Evolutionary conservation across 805 yeast genomes (phyloP), one percentile per base, ranked within the genome.

Genomic region (Danielozyma ontarioensis): DNA sequence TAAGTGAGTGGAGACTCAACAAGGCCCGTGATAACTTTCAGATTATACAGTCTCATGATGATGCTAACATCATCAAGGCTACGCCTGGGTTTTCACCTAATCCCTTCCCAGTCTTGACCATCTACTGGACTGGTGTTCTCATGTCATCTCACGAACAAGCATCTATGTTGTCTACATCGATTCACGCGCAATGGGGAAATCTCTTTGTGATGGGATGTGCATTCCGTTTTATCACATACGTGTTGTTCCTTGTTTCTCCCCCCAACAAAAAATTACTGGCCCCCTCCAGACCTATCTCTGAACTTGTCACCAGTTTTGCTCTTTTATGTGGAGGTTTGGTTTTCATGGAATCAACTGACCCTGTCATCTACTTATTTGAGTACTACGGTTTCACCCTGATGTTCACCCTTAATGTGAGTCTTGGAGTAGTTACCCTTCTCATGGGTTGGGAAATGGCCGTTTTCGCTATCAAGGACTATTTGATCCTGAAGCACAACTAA

Each of bases 91-190:
- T 67, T 56, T 81, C 95, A 1, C 89, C 95, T 43, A 93, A 93
- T 55, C 97, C 97, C 22, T 87, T 93, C 74, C 97, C 97, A 3
- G 79, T 85, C 1, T 75, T 93, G 44, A 87, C 94, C 2, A 84
- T 93, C 22, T 93, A 85, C 62, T 93, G 96, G 95, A 93, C 97
- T 1, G 98, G 98, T 18, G 72, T 82, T 11, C 69, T 93, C 41
- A 93, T 93, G 98, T 88, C 97, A 2, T 86, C 83, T 57, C 98
- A 93, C 59, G 79, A 78, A 25, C 98, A 93, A 59, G 83, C 89
- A 4, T 80, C 93, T 1, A 66, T 55, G 34, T 70, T 83, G 21
- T 80, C 96, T 2, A 87, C 97, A 2, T 66, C 60, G 13, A 75
- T 93, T 41, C 98, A 93, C 57, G 64, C 74, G 34, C 97, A 88